phyloP scores from a whole-genome alignment of 495 filamentous ascomycete species.

The Aspergillus taichungensis region DNA sequence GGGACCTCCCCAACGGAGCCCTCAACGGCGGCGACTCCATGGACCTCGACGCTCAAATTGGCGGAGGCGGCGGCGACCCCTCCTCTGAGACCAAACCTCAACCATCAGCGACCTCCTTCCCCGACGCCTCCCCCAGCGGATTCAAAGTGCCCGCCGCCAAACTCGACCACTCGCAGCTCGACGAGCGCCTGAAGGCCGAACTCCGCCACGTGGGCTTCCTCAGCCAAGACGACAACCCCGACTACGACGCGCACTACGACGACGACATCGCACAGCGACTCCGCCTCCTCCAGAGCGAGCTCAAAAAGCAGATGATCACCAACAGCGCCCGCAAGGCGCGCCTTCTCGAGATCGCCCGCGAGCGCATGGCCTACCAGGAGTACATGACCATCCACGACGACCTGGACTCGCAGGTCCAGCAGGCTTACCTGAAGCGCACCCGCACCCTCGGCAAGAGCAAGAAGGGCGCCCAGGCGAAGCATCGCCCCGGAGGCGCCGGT shows the following conservation, averaged over 20 bases:
- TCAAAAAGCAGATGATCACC: conserved; percentile 69
- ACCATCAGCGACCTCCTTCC: conserved; percentile 67
- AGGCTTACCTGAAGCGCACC: conserved; percentile 93
- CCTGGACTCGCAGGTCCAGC: conserved; percentile 89
- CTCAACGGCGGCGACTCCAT: conserved; percentile 50
- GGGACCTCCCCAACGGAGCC: conserved; percentile 37
- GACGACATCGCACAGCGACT: conserved; percentile 90
- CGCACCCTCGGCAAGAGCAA: conserved; percentile 88
- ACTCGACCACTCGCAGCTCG: conserved; percentile 73
- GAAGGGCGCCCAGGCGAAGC: conserved; percentile 63
- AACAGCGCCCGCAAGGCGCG: conserved; percentile 87
- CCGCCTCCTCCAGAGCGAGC: conserved; percentile 70
- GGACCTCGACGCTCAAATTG: conserved; percentile 35
- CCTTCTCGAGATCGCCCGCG: conserved; percentile 74
- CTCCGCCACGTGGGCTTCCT: conserved; percentile 91
- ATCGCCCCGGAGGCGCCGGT: conserved; percentile 53
- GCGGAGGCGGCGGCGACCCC: conserved; percentile 13
- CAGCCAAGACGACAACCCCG: conserved; percentile 54
- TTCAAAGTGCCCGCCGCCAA: conserved; percentile 53
- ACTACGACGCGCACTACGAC: conserved; percentile 84
- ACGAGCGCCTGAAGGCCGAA: conserved; percentile 84
- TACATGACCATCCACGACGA: conserved; percentile 96
- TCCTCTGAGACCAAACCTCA: conserved; percentile 36
- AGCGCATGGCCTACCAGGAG: conserved; percentile 89
- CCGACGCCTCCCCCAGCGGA: conserved; percentile 53